Evolutionary conservation across 2,329 filamentous ascomycete genomes (phyloP).

Genomic region (Endoconidiophora laricicola): DNA sequence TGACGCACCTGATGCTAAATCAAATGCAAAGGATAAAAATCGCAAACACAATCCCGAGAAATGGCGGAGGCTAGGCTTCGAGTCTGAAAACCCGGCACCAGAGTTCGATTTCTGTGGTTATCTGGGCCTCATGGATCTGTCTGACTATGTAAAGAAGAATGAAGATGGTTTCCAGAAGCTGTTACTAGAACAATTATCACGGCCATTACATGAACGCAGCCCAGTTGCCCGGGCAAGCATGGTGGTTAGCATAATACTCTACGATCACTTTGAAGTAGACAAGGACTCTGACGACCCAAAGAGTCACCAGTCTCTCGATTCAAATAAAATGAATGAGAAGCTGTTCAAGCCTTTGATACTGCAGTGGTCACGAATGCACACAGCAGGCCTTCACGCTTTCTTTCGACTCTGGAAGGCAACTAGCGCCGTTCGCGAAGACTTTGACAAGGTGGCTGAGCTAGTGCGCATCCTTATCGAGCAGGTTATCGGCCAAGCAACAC

Average conservation of each 20-base stretch:
- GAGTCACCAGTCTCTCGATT: constrained; percentile 58
- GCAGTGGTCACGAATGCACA: constrained; percentile 86
- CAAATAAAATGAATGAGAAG: constrained; percentile 62
- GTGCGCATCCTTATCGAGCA: constrained; percentile 81
- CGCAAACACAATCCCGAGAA: constrained; percentile 73
- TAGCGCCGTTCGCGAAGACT: constrained; percentile 68
- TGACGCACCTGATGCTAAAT: constrained; percentile 16
- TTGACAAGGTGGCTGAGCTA: constrained; percentile 83
- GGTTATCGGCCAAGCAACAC: constrained; percentile 64
- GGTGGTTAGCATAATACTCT: constrained; percentile 72
- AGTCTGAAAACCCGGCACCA: constrained; percentile 67
- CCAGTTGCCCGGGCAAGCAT: constrained; percentile 77
- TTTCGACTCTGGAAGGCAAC: constrained; percentile 87
- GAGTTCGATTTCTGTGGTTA: constrained; percentile 82
- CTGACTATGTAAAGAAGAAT: constrained; percentile 81
- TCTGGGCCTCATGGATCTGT: constrained; percentile 92
- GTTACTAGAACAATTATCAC: constrained; percentile 71
- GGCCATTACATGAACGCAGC: constrained; percentile 55
- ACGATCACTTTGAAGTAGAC: constrained; percentile 91
- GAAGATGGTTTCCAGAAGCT: constrained; percentile 88
- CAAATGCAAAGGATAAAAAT: constrained; percentile 38
- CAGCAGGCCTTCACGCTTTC: constrained; percentile 70
- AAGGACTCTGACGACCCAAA: constrained; percentile 62
- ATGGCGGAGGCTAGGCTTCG: constrained; percentile 83
- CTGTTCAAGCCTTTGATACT: constrained; percentile 75